phyloP scores from a whole-genome alignment of 192 early-diverging fungal genomes.

The Podila horticola region DNA sequence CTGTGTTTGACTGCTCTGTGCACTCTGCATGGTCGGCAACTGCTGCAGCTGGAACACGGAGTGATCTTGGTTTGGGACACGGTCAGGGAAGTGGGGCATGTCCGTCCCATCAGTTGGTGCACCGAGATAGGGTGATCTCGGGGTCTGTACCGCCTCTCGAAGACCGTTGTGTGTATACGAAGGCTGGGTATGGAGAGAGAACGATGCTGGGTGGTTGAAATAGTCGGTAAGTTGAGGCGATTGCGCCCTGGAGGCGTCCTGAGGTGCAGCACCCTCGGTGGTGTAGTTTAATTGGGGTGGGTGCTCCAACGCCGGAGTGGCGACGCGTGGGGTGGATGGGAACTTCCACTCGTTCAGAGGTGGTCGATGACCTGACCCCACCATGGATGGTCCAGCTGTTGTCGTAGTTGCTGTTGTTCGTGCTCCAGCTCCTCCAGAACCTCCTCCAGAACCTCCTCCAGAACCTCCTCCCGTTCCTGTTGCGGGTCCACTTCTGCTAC shows the following conservation, averaged over 20 bases:
- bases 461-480: neutral
- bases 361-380: constrained; percentile 39
- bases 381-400: constrained; percentile 12
- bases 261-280: neutral
- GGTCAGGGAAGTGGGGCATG: constrained; percentile 1
- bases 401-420: constrained; percentile 2
- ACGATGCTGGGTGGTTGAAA: constrained; percentile 38
- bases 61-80: neutral
- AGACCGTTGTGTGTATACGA: constrained; percentile 18
- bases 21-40: neutral
- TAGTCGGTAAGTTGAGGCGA: constrained; percentile 25
- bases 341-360: constrained; percentile 52
- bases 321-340: constrained; percentile 31
- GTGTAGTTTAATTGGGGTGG: constrained; percentile 4
- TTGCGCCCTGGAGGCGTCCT: neutral
- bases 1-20: constrained; percentile 9
- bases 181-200: constrained; percentile 14
- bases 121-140: constrained; percentile 41
- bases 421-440: neutral
- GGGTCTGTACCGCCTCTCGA: constrained; percentile 33
- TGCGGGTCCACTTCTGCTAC: neutral
- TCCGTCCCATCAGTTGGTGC: constrained; percentile 29
- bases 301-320: constrained; percentile 34
- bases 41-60: constrained; percentile 5
- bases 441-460: neutral